phyloP scores from a whole-genome alignment of 2,329 filamentous ascomycete genomes.

The Stachybotrys elegans region DNA sequence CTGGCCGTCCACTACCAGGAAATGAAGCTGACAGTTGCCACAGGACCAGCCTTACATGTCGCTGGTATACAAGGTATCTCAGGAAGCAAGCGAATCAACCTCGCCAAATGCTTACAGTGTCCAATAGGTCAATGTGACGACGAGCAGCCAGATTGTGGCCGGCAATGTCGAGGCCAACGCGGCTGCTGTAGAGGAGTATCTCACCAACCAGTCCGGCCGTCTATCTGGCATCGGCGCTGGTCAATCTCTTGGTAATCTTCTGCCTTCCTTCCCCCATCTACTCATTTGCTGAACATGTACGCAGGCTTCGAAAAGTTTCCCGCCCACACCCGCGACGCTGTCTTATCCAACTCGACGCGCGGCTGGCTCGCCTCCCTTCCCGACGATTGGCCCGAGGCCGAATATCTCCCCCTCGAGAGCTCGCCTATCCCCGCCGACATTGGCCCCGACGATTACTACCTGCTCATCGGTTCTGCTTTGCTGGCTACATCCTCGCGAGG shows the following conservation, averaged over 20 bases:
- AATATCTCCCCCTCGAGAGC: neutral
- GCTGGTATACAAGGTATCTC: neutral
- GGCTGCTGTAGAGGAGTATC: neutral
- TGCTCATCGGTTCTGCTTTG: neutral
- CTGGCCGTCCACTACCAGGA: neutral
- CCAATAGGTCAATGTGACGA: constrained; percentile 2
- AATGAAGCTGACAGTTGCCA: neutral
- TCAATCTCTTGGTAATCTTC: neutral
- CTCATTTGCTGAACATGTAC: neutral
- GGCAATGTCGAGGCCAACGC: neutral
- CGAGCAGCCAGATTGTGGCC: neutral
- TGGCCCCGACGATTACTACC: neutral
- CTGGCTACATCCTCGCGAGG: neutral
- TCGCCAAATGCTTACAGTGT: too few species aligned
- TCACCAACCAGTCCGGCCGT: constrained; percentile 1
- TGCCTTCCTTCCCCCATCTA: neutral
- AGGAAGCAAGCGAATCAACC: too few species aligned
- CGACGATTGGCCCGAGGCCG: neutral
- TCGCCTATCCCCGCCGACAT: neutral
- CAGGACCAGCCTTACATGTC: constrained; percentile 2
- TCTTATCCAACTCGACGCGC: neutral
- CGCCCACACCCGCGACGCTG: neutral
- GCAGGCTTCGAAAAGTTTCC: neutral
- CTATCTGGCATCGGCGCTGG: neutral
- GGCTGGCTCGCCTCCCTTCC: neutral